Percentiles rank a stretch among this genome's conserved stretches.
phyloP scores from a whole-genome alignment of 129 eudicot species.

The Silybum marianum region DNA sequence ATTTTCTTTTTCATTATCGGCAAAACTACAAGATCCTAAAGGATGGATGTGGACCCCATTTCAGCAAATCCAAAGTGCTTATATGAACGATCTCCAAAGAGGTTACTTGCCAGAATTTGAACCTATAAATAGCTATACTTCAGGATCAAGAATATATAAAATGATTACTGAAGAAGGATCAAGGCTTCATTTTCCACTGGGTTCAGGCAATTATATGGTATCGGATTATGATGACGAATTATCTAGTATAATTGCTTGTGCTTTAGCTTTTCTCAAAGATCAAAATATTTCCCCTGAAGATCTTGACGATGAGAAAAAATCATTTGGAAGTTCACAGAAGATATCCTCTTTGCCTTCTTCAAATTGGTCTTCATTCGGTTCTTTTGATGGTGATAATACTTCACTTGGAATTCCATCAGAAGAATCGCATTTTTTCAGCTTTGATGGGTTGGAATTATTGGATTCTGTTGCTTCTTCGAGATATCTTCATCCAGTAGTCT shows the following conservation, averaged over 20 bases:
- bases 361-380: constrained; percentile 42
- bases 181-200: constrained; percentile 76
- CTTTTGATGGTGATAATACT: constrained; percentile 50
- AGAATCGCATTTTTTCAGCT: constrained; percentile 52
- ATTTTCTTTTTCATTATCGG: constrained; percentile 18
- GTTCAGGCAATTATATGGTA: constrained; percentile 50
- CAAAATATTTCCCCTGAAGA: constrained; percentile 29
- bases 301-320: constrained; percentile 30
- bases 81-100: constrained; percentile 57
- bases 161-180: constrained; percentile 62
- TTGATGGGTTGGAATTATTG: constrained; percentile 52
- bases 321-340: constrained; percentile 34
- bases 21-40: constrained; percentile 40
- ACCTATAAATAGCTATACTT: constrained; percentile 31
- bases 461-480: constrained; percentile 53
- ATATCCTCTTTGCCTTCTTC: constrained; percentile 45
- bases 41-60: constrained; percentile 77
- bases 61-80: constrained; percentile 47
- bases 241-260: constrained; percentile 86
- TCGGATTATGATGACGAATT: constrained; percentile 80
- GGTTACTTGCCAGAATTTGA: constrained; percentile 59
- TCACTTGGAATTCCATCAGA: constrained; percentile 41
- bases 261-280: constrained; percentile 63
- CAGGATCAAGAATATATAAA: constrained; percentile 45
- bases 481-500: constrained; percentile 55